Base-by-base conservation (phyloP, 1,284 basidiomycete genomes). In the Heterobasidion parviporum region DNA sequence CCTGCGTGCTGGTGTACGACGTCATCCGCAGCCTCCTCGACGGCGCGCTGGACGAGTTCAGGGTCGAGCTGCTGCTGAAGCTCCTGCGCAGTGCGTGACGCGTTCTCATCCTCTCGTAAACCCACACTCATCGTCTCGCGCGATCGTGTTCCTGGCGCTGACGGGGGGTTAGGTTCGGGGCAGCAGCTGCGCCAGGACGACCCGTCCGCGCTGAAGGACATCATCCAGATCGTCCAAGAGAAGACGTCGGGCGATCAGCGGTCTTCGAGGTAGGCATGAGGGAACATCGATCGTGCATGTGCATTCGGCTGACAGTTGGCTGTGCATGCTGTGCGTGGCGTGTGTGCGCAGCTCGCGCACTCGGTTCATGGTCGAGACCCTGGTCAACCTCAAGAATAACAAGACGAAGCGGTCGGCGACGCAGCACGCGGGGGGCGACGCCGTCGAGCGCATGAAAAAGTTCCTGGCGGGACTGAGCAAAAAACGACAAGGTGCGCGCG, bases 331-430 rank as follows among this genome's bases (percentile, higher is more conserved):
- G 16, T 8, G 8, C 47, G 45, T n/a, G n/a, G n/a, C n/a, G n/a
- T n/a, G n/a, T n/a, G n/a, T 43, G n/a, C 50, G 18, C 60, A 92
- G 89, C 67, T 92, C 90, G 14, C 83, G 91, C 44, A 89, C 89
- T 9, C 82, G 83, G 18, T 98, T 97, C 72, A 94, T 98, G 94
- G 75, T 96, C 53, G 94, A 98, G 69, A 94, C 92, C 0, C 74
- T 98, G 20, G 81, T 80, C 26, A 92, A 94, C 67, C 78, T 97
- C 51, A 95, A 94, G 68, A 95, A 94, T 67, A 96, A 95, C 71
- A 94, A 91, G 67, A 64, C 80, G 56, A 95, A 92, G 67, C 79
- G 81, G 51, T 76, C 75, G 45, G 73, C 75, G 10, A 72, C 77
- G 3, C 81, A 83, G 56, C 81, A 80, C 64, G 79, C 86, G 66